Evolutionary conservation across 768 basidiomycete genomes (phyloP).

Genomic region (Pisolithus marmoratus): DNA sequence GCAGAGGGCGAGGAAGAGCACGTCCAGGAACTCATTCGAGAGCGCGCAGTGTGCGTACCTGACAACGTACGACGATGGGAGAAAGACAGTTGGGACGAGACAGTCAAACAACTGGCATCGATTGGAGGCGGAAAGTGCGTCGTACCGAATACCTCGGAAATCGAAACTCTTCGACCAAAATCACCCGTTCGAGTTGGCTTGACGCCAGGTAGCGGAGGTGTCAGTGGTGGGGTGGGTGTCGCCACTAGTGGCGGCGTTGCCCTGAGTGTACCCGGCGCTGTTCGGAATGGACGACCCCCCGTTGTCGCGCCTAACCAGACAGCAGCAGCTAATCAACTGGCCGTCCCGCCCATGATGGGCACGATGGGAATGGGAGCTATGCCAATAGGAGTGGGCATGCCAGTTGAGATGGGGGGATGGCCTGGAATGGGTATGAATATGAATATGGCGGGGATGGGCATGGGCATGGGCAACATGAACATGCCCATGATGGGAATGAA

Average conservation of each 20-base stretch:
- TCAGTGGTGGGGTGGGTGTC: slow-evolving; percentile 18
- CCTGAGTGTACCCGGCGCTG: slow-evolving; percentile 6
- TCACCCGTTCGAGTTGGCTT: slow-evolving; percentile 56
- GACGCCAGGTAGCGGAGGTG: slow-evolving; percentile 20
- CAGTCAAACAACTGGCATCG: slow-evolving; percentile 45
- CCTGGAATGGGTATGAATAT: slow-evolving; percentile 34
- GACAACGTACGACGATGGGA: slow-evolving; percentile 44
- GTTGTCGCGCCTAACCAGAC: slow-evolving; percentile 10
- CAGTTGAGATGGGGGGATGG: slow-evolving; percentile 30
- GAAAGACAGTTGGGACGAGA: slow-evolving; percentile 59
- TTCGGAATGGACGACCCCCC: slow-evolving; percentile 13
- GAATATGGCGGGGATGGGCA: slow-evolving; percentile 34
- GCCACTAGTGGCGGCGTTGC: slow-evolving; percentile 5
- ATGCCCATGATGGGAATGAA: slow-evolving; percentile 39
- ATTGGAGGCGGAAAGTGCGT: slow-evolving; percentile 50
- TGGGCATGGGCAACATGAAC: slow-evolving; percentile 35
- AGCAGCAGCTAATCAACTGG: slow-evolving; percentile 18
- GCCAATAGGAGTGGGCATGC: slow-evolving; percentile 35
- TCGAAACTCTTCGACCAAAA: slow-evolving; percentile 80
- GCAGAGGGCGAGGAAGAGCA: slow-evolving; percentile 56
- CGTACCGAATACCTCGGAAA: slow-evolving; percentile 72
- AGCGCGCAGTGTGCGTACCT: slow-evolving; percentile 24
- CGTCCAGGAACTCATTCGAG: slow-evolving; percentile 33
- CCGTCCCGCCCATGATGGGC: slow-evolving; percentile 17
- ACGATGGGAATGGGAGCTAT: slow-evolving; percentile 33